Base-by-base conservation (phyloP, 2,329 filamentous ascomycete genomes). In the Pseudogymnoascus sp. region DNA sequence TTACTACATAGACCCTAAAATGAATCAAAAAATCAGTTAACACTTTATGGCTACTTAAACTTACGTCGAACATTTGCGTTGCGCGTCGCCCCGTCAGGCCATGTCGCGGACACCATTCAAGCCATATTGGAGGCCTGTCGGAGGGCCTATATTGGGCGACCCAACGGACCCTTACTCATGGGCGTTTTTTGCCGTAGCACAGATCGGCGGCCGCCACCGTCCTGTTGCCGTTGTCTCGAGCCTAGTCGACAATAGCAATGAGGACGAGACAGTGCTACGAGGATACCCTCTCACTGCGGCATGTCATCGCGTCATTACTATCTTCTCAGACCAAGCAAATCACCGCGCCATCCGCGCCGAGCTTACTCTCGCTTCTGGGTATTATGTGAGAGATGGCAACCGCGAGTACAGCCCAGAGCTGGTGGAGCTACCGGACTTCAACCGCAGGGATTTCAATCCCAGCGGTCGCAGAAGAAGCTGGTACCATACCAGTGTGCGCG, bases 281-380 rank as follows among this genome's bases (percentile, higher is more conserved):
- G 67, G 66, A 34, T 62, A 61, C 12, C 64, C 64, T 25, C 65
- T 69, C 11, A 61, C 62, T 5, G 65, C 61, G 36, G 67, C 65
- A 40, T 66, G 64, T 53, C 65, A 60, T 42, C 67, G 63, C 60
- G 64, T 69, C 31, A 49, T 65, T 31, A 69, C 65, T 16, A 64
- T 69, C n/a, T 67, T 69, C 43, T 42, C 66, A 59, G 66, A 68
- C 25, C 56, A 65, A 46, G 60, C 60, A 6, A 69, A 68, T 25
- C 68, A 65, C 42, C 43, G 21, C 6, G 43, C 43, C 4, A 49
- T 49, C 43, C 21, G 43, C 43, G 43, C 43, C 12, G 23, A 59
- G 53, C 21, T 68, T 31, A 53, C 59, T 56, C 66, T 69, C 23
- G 65, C 66, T 14, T 61, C 60, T 18, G 9, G 14, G 6, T 66